Base-by-base conservation (phyloP, 768 basidiomycete genomes). In the Holtermanniella nyarrowii region DNA sequence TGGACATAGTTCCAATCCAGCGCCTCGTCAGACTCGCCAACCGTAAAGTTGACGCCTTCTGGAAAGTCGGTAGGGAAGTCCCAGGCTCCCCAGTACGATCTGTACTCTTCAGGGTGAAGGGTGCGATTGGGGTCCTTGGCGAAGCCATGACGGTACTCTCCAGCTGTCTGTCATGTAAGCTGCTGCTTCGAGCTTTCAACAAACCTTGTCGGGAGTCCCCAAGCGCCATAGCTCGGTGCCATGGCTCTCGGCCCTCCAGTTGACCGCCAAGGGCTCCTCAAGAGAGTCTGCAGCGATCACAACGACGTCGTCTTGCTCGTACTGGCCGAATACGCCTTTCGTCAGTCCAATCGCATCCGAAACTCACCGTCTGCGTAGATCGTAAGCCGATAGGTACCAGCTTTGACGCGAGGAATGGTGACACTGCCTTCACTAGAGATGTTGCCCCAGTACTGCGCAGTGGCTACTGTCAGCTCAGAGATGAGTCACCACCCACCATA, bases 61-160 rank as follows among this genome's bases (percentile, higher is more conserved):
- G 63, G 60, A 55, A 65, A 65, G 44, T 65, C 63, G 26, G 16
- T 57, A 31, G 45, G 25, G 50, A 57, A 65, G 44, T 65, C 63
- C 31, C 57, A 62, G 4, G 46, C 54, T 4, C 60, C 63, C 58
- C 58, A 65, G 56, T 65, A 65, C 11, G 40, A 40, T 14, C 63
- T 50, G 46, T 62, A 60, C 44, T 62, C 51, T 16, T 46, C 43
- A n/a, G 51, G 56, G n/a, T 60, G 60, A 1, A 58, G 46, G 1
- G 63, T 26, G 20, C 58, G 58, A 24, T 37, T 52, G 3, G 50
- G 52, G 49, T 65, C 61, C 16, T 21, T 26, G 1, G 45, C 54
- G 46, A 45, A 49, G 7, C 63, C 63, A 42, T 65, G 63, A 39
- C 41, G 24, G 50, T 40, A 65, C 52, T 65, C 63, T 26, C 63